Conservation (phyloP, 768 basidiomycete species). For the Amanita rimosa region DNA sequence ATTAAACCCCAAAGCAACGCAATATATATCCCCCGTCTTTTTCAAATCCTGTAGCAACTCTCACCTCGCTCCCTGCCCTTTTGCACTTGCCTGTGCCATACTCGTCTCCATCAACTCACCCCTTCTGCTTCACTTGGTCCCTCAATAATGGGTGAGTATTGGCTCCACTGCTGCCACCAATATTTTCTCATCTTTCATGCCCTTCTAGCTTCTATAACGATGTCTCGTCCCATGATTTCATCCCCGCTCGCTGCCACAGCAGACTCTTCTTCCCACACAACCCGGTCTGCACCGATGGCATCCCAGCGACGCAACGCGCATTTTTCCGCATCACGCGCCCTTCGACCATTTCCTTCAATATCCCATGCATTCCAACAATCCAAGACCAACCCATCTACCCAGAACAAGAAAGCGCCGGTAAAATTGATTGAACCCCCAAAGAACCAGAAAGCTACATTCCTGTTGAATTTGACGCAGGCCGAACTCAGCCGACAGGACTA, state of each 20-base stretch:
- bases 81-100: slow-evolving; percentile 3
- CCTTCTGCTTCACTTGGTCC: not conserved
- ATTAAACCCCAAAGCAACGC: slow-evolving; percentile 1
- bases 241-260: slow-evolving; percentile 42
- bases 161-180: not conserved
- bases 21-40: not conserved
- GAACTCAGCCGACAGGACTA: slow-evolving; percentile 62
- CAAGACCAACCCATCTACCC: slow-evolving; percentile 14
- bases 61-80: not conserved
- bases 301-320: slow-evolving; percentile 30
- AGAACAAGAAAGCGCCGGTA: slow-evolving; percentile 33
- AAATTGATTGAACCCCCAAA: slow-evolving; percentile 77
- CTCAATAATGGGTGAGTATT: slow-evolving; percentile 4
- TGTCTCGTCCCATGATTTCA: slow-evolving; percentile 42
- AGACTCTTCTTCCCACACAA: slow-evolving; percentile 21
- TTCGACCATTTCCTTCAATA: slow-evolving; percentile 70
- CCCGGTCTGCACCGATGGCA: slow-evolving; percentile 18
- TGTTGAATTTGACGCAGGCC: slow-evolving; percentile 73
- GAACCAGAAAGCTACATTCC: slow-evolving; percentile 57
- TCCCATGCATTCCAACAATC: slow-evolving; percentile 27
- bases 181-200: not conserved
- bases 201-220: slow-evolving; percentile 27
- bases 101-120: slow-evolving; percentile 9
- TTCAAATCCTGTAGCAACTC: not conserved
- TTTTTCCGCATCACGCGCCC: slow-evolving; percentile 64